Evolutionary conservation across 176 grass and related monocot species (phyloP).

Genomic region (Avena atlantica): DNA sequence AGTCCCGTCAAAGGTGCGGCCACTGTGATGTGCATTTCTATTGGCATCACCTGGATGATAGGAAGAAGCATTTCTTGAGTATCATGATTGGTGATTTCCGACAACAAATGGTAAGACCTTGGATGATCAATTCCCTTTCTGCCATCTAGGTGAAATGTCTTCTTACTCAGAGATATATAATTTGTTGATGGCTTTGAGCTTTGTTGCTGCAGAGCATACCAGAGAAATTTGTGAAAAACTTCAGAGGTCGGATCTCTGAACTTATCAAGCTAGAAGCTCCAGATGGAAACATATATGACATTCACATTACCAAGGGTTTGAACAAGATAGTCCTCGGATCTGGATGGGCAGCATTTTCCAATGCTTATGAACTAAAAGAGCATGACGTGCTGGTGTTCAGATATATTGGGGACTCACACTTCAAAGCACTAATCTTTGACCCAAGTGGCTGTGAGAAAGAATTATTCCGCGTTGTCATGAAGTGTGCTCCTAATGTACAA

Average conservation of each 20-base stretch:
- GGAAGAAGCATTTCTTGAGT: conserved; percentile 15
- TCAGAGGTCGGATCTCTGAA: conserved; percentile 38
- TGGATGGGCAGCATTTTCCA: conserved; percentile 53
- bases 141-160: not conserved
- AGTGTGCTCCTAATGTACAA: not conserved
- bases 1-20: not conserved
- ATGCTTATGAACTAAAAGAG: conserved; percentile 27
- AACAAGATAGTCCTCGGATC: conserved; percentile 36
- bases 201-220: conserved; percentile 47
- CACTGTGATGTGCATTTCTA: conserved; percentile 27
- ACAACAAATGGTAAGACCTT: conserved; percentile 4
- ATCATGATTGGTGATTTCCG: not conserved
- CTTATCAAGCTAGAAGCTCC: conserved; percentile 48
- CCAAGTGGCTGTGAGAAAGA: conserved; percentile 46
- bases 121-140: not conserved
- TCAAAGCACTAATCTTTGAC: conserved; percentile 55
- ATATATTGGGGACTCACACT: conserved; percentile 43
- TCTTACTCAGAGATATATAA: not conserved
- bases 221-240: conserved; percentile 44
- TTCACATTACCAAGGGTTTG: conserved; percentile 32
- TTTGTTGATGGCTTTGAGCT: not conserved
- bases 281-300: conserved; percentile 23
- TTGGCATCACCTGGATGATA: conserved; percentile 16
- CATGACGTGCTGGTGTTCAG: conserved; percentile 57
- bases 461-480: conserved; percentile 24